Conservation (phyloP, 306 rosid genomes). For the Cicer pinnatifidum region DNA sequence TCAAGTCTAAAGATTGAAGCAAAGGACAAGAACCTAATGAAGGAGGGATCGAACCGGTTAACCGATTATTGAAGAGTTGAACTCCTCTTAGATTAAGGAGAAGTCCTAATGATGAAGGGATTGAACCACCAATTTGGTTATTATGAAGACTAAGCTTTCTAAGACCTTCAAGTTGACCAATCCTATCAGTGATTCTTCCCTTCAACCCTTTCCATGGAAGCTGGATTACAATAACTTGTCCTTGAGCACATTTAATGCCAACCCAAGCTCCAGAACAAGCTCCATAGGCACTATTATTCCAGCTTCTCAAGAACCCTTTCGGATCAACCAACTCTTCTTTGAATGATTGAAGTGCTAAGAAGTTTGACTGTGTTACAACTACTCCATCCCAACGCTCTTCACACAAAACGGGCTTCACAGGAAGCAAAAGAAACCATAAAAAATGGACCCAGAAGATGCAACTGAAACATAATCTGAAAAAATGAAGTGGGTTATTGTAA, state of each 20-base stretch:
- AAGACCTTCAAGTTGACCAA: slow-evolving; percentile 77
- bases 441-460: slow-evolving; percentile 23
- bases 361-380: slow-evolving; percentile 76
- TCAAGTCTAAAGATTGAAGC: slow-evolving; percentile 80
- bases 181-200: slow-evolving; percentile 70
- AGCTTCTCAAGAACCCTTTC: slow-evolving; percentile 74
- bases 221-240: slow-evolving; percentile 86
- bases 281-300: slow-evolving; percentile 86
- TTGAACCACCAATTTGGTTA: slow-evolving; percentile 68
- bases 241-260: slow-evolving; percentile 93
- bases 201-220: slow-evolving; percentile 87
- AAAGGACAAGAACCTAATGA: slow-evolving; percentile 72
- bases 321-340: slow-evolving; percentile 82
- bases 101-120: slow-evolving; percentile 76
- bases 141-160: slow-evolving; percentile 89
- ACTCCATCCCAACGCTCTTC: slow-evolving; percentile 83
- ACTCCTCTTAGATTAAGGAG: slow-evolving; percentile 83
- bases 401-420: slow-evolving; percentile 46
- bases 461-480: slow-evolving; percentile 13
- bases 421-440: slow-evolving; percentile 43
- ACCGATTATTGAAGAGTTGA: slow-evolving; percentile 74
- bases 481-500: slow-evolving; percentile 32
- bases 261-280: slow-evolving; percentile 91
- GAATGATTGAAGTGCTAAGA: slow-evolving; percentile 77
- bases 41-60: slow-evolving; percentile 76